Conservation (phyloP, 495 filamentous ascomycete genomes). For the Massariosphaeria phaeospora region DNA sequence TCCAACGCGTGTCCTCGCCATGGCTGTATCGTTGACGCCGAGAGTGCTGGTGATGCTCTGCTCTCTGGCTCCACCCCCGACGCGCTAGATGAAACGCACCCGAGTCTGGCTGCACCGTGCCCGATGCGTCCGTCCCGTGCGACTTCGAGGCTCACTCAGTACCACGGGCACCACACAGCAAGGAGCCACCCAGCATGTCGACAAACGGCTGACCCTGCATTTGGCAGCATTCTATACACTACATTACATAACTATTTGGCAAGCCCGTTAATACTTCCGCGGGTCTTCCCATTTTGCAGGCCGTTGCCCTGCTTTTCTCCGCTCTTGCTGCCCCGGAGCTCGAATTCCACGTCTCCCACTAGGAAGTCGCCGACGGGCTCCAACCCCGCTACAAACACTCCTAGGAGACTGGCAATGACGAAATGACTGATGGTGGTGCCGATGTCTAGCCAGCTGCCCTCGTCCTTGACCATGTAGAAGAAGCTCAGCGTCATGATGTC, state of each 20-base stretch:
- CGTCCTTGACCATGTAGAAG: constrained; percentile 94
- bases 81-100: neutral
- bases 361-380: constrained; percentile 84
- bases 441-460: constrained; percentile 96
- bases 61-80: too few relatives aligned
- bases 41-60: too few relatives aligned
- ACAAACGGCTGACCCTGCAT: too few relatives aligned
- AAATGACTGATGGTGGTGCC: constrained; percentile 95
- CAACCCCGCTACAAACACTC: constrained; percentile 83
- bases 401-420: constrained; percentile 79
- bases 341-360: constrained; percentile 73
- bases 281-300: constrained; percentile 5
- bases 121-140: constrained; percentile 8
- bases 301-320: neutral
- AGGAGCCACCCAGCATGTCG: neutral
- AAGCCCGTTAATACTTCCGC: neutral
- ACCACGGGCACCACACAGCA: constrained; percentile 6
- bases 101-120: neutral
- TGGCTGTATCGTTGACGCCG: too few relatives aligned
- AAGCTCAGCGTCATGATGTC: constrained; percentile 95
- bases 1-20: too few relatives aligned
- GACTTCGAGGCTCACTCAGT: constrained; percentile 12
- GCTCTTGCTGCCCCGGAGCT: neutral
- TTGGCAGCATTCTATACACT: too few relatives aligned
- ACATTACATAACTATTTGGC: too few relatives aligned